Evolutionary conservation across 1,284 basidiomycete genomes (phyloP).

Genomic region (Gymnopus androsaceus): DNA sequence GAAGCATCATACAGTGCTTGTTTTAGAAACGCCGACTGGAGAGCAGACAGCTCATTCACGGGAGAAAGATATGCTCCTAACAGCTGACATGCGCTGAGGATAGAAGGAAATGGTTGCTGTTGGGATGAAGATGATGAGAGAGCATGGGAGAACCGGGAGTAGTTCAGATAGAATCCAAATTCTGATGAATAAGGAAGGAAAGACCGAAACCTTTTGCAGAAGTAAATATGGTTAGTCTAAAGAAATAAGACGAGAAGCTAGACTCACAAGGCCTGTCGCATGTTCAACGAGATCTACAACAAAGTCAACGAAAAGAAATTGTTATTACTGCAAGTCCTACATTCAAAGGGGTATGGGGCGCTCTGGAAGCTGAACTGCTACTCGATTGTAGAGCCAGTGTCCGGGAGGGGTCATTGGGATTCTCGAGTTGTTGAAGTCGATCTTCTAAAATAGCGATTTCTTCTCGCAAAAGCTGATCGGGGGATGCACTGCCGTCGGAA

Average conservation of each 20-base stretch:
- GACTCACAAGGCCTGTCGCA: slow-evolving; percentile 12
- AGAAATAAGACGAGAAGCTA: not conserved
- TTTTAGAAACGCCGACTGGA: slow-evolving; percentile 32
- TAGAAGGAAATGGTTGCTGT: slow-evolving; percentile 38
- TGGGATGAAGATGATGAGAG: slow-evolving; percentile 16
- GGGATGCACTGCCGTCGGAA: slow-evolving; percentile 12
- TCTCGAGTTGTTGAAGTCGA: slow-evolving; percentile 14
- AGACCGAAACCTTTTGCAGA: slow-evolving; percentile 15
- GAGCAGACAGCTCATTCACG: slow-evolving; percentile 19
- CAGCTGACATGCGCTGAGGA: slow-evolving; percentile 42
- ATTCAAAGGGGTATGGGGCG: not conserved
- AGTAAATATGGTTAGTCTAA: not conserved
- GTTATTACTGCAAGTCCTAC: too few species aligned
- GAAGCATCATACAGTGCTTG: slow-evolving; percentile 37
- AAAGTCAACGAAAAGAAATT: not conserved
- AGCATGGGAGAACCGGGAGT: slow-evolving; percentile 18
- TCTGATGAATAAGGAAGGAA: slow-evolving; percentile 14
- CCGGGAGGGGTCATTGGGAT: slow-evolving; percentile 2
- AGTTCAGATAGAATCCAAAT: slow-evolving; percentile 24
- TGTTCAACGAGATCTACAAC: slow-evolving; percentile 10
- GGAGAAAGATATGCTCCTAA: slow-evolving; percentile 39
- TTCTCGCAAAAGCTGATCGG: slow-evolving; percentile 14
- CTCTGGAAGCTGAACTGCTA: not conserved
- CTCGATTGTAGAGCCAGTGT: slow-evolving; percentile 5
- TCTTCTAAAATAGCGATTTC: slow-evolving; percentile 16